phyloP scores from a whole-genome alignment of 371 early-diverging fungal species.

The Blakeslea trispora region DNA sequence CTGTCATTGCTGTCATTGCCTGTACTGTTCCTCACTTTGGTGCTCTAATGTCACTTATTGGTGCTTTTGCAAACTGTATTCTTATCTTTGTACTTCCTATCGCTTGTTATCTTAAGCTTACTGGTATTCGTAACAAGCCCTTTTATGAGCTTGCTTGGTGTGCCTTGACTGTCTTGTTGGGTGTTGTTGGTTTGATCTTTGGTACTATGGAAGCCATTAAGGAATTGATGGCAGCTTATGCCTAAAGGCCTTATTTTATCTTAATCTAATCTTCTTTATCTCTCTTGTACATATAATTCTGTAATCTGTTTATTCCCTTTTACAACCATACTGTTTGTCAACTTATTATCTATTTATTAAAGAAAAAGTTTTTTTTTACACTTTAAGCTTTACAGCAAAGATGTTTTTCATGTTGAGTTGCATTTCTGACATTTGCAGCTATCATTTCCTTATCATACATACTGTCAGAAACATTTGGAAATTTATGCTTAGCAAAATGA shows the following conservation, averaged over 20 bases:
- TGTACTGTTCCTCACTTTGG: slow-evolving; percentile 79
- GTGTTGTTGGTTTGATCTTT: slow-evolving; percentile 72
- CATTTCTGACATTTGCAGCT: no score
- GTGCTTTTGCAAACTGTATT: slow-evolving; percentile 76
- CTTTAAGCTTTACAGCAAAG: no score
- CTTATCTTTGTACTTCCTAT: slow-evolving; percentile 86
- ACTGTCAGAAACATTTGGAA: no score
- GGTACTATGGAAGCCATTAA: slow-evolving; percentile 74
- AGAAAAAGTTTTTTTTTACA: no score
- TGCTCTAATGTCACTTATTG: slow-evolving; percentile 81
- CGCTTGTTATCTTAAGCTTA: slow-evolving; percentile 76
- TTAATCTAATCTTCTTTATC: background rate
- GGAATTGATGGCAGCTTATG: slow-evolving; percentile 47
- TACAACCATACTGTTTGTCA: background rate
- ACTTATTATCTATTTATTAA: background rate
- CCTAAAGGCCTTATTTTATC: slow-evolving; percentile 8
- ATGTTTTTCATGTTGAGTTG: no score
- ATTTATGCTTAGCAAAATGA: no score
- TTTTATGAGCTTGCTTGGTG: slow-evolving; percentile 61
- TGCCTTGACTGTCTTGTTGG: slow-evolving; percentile 59
- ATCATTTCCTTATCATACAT: no score
- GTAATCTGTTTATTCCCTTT: background rate
- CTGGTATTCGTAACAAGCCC: slow-evolving; percentile 63
- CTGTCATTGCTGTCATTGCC: slow-evolving; percentile 59
- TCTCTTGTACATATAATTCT: slow-evolving; percentile 3